phyloP scores from a whole-genome alignment of 2,329 filamentous ascomycete genomes.

The Pleoardoris graminearum region DNA sequence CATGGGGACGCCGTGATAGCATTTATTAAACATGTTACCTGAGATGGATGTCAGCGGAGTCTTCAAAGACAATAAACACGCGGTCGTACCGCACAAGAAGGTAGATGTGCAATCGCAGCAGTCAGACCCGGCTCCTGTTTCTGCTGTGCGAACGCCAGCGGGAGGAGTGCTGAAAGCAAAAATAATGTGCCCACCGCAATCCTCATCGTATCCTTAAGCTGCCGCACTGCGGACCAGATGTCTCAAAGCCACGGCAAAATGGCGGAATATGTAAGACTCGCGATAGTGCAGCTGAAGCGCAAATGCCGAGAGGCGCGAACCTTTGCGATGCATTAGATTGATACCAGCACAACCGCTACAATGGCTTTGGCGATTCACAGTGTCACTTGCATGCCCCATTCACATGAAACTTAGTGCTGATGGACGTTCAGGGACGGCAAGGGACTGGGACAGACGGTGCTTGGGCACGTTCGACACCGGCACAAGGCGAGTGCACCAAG shows the following conservation, averaged over 20 bases:
- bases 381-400: neutral
- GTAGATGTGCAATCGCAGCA: slow-evolving; percentile 5
- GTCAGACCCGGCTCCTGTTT: slow-evolving; percentile 9
- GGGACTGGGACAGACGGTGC: slow-evolving; percentile 2
- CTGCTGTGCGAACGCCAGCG: slow-evolving; percentile 7
- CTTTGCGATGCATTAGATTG: neutral
- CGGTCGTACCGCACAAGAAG: slow-evolving; percentile 14
- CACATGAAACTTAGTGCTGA: slow-evolving; percentile 15
- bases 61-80: neutral
- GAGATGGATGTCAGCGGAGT: slow-evolving; percentile 7
- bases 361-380: neutral
- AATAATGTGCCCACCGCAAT: slow-evolving; percentile 9
- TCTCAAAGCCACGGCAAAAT: neutral
- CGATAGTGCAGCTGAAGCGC: neutral
- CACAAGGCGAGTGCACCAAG: slow-evolving; percentile 3
- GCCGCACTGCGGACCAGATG: slow-evolving; percentile 3
- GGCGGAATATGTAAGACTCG: neutral
- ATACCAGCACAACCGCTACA: slow-evolving; percentile 2
- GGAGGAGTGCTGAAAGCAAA: slow-evolving; percentile 15
- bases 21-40: slow-evolving; percentile 19
- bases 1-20: slow-evolving; percentile 18
- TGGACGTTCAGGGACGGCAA: neutral
- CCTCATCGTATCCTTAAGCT: slow-evolving; percentile 14
- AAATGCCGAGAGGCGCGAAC: neutral
- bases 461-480: neutral